These are phyloP conservation scores for Haberlea rhodopensis DNA, from an alignment of 257 asterid genomes.

Conservation along the genomic window DNA sequence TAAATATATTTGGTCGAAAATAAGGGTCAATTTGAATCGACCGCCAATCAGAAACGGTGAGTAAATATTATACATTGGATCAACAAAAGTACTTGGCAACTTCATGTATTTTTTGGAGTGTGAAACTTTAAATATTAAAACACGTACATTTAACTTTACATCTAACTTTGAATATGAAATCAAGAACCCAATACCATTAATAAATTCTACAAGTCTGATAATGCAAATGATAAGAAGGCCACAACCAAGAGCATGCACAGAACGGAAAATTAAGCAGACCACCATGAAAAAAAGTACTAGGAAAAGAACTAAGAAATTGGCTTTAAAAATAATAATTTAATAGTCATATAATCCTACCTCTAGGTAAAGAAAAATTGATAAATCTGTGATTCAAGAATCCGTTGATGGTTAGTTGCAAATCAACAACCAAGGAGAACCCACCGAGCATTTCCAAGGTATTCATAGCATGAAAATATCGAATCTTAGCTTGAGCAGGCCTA, in stretches of 20 bases:
- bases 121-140: not conserved
- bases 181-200: not conserved
- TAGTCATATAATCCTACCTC: slow-evolving; percentile 44
- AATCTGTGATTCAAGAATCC: slow-evolving; percentile 32
- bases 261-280: slow-evolving; percentile 10
- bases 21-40: no score
- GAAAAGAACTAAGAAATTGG: slow-evolving; percentile 33
- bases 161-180: slow-evolving; percentile 12
- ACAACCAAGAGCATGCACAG: slow-evolving; percentile 19
- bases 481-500: slow-evolving; percentile 27
- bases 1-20: no score
- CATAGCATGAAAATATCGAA: slow-evolving; percentile 18
- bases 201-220: not conserved
- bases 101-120: not conserved
- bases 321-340: slow-evolving; percentile 47
- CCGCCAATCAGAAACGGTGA: no score
- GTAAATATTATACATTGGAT: not conserved
- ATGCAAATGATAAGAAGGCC: slow-evolving; percentile 19
- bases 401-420: slow-evolving; percentile 41
- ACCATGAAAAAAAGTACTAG: slow-evolving; percentile 31
- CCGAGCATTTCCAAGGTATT: slow-evolving; percentile 33
- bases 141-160: slow-evolving; percentile 25
- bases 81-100: not conserved
- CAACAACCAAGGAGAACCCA: slow-evolving; percentile 40
- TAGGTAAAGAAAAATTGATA: slow-evolving; percentile 42